Evolutionary conservation across 2,329 filamentous ascomycete species (phyloP).

Genomic region (Aspergillus sp.): DNA sequence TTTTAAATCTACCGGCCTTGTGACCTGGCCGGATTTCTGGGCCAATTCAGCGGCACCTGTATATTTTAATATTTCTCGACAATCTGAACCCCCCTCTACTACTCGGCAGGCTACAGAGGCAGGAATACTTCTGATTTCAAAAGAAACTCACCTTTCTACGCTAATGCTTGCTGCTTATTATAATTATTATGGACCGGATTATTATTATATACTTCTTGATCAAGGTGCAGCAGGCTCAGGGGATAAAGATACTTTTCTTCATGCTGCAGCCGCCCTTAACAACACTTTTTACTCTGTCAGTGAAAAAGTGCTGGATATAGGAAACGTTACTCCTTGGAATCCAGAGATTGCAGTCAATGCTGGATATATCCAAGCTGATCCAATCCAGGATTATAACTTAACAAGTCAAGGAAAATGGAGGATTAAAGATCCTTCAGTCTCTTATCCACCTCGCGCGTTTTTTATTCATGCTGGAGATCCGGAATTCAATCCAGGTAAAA

Average conservation of each 20-base stretch:
- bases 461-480: no score
- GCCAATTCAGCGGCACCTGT: not conserved
- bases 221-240: conserved; percentile 2
- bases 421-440: not conserved
- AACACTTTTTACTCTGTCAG: conserved; percentile 25
- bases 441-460: no score
- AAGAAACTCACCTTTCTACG: no score
- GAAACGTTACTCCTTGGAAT: conserved; percentile 13
- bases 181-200: no score
- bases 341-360: conserved; percentile 9
- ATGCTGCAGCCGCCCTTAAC: conserved; percentile 24
- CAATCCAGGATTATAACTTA: conserved; percentile 27
- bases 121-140: no score
- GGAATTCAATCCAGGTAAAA: no score
- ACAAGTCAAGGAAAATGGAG: not conserved
- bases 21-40: not conserved
- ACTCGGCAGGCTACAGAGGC: no score
- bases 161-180: no score
- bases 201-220: no score
- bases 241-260: conserved; percentile 32
- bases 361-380: conserved; percentile 24
- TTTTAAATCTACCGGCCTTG: not conserved
- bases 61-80: not conserved
- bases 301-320: conserved; percentile 20
- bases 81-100: no score